A percentile compares a stretch with the other conserved stretches of the same genome.
Evolutionary conservation across 495 filamentous ascomycete genomes (phyloP).

Genomic region (Aspergillus taichungensis): DNA sequence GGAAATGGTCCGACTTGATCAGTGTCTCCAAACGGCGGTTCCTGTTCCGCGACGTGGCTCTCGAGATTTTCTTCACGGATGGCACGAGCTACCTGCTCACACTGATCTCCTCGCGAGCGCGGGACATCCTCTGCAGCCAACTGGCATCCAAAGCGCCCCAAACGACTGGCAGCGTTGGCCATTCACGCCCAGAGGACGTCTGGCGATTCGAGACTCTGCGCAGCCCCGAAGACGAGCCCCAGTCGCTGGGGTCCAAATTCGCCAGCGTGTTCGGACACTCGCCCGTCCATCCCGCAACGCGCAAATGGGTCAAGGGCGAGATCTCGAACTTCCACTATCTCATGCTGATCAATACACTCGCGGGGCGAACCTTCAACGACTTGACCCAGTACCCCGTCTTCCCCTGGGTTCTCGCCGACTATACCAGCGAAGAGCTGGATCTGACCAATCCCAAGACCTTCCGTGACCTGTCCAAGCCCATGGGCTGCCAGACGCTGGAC

Average conservation of each 20-base stretch:
- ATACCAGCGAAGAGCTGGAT: constrained; percentile 92
- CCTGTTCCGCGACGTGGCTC: constrained; percentile 87
- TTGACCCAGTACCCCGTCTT: constrained; percentile 97
- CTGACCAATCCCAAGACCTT: constrained; percentile 75
- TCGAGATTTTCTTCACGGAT: constrained; percentile 95
- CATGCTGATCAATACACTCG: constrained; percentile 97
- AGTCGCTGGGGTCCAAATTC: constrained; percentile 81
- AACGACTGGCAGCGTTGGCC: constrained; percentile 45
- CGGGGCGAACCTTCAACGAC: constrained; percentile 95
- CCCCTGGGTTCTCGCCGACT: constrained; percentile 93
- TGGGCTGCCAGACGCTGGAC: constrained; percentile 80
- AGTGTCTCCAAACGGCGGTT: constrained; percentile 97
- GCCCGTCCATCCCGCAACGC: constrained; percentile 70
- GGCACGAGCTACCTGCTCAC: constrained; percentile 91
- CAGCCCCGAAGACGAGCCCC: constrained; percentile 71
- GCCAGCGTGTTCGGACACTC: constrained; percentile 83
- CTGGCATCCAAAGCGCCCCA: constrained; percentile 73
- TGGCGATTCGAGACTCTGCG: constrained; percentile 84
- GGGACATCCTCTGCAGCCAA: constrained; percentile 71
- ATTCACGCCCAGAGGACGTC: constrained; percentile 54
- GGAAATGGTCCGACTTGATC: constrained; percentile 89
- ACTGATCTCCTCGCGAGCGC: constrained; percentile 56
- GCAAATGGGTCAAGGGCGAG: constrained; percentile 86
- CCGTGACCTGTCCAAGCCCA: constrained; percentile 87
- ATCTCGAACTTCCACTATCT: constrained; percentile 98